A percentile compares a stretch with the other conserved stretches of the same genome.
Evolutionary conservation across 768 basidiomycete genomes (phyloP).

Genomic region (Cyathus striatus): DNA sequence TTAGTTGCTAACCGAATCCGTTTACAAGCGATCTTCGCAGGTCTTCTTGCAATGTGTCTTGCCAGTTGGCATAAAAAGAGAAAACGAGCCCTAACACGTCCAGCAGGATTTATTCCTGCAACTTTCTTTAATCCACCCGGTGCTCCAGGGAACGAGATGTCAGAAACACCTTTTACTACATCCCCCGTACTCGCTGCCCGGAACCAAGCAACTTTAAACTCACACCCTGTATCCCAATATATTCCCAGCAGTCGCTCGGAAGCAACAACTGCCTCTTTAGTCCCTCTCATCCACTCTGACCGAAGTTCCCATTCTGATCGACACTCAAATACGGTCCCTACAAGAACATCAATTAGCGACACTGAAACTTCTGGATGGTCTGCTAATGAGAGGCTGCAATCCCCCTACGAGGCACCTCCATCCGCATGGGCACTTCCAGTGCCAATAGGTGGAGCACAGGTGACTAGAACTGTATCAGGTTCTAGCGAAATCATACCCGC

Average conservation of each 20-base stretch:
- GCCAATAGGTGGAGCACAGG: not conserved
- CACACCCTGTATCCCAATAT: too few species aligned
- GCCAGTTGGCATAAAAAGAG: not conserved
- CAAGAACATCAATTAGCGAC: not conserved
- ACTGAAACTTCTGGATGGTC: not conserved
- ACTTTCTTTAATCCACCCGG: not conserved
- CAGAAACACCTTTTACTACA: not conserved
- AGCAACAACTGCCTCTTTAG: too few species aligned
- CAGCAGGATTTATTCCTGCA: not conserved
- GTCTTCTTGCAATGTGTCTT: conserved; percentile 1
- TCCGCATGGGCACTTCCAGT: not conserved
- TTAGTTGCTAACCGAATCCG: not conserved
- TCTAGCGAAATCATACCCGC: conserved; percentile 1
- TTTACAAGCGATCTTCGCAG: not conserved
- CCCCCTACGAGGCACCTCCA: not conserved
- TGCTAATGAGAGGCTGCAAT: not conserved
- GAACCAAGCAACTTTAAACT: not conserved
- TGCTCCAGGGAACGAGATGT: not conserved
- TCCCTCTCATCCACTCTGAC: too few species aligned
- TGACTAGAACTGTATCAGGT: conserved; percentile 1
- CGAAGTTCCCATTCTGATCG: too few species aligned
- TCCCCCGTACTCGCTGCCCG: not conserved
- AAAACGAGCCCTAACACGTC: not conserved
- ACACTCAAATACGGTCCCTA: too few species aligned
- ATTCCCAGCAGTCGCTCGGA: too few species aligned